Evolutionary conservation across 352 stramenopile genomes (phyloP), one percentile per base, ranked within the genome.

Genomic region (Phytophthora litchii): DNA sequence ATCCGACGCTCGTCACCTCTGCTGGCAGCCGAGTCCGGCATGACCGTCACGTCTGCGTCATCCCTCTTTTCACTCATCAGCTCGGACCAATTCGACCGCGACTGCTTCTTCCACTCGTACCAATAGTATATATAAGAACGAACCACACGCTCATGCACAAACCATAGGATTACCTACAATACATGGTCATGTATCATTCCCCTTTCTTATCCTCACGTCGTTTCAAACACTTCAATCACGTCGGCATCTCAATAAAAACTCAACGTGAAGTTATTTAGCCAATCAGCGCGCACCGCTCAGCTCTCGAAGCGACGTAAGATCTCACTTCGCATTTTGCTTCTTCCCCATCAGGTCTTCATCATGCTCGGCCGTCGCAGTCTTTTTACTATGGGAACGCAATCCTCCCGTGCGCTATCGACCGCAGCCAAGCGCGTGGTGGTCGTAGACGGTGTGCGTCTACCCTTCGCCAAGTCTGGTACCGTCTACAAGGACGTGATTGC

Each of bases 401-500:
- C 57, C 43, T 68, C 59, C 41, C 84, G 62, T 34, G 17, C 66
- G n/a, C 60, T 70, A 31, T 72, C 75, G 36, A 75, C 58, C 17
- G 68, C 66, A 44, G 32, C 66, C 19, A 83, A 80, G 55, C 85
- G 85, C 48, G 92, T 98, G 34, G 92, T 98, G n/a, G 80, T 98
- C 20, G 91, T 98, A 31, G 89, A 98, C 49, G 94, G 95, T 48
- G 76, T 97, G 19, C 93, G 97, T 42, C 82, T 99, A 27, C 97
- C 97, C 27, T 99, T 99, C 78, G 86, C 91, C 45, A 90, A 96
- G 74, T 96, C 92, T 19, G 91, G 87, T 44, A 99, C 95, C 19
- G 83, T 98, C 45, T 99, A 99, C 85, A 95, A 98, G 63, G 95
- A 99, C 70, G 75, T 97, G 68, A 86, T 99, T 53, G 96, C 96